Conservation (phyloP, 2,329 filamentous ascomycete species). For the Trichoderma sp. region DNA sequence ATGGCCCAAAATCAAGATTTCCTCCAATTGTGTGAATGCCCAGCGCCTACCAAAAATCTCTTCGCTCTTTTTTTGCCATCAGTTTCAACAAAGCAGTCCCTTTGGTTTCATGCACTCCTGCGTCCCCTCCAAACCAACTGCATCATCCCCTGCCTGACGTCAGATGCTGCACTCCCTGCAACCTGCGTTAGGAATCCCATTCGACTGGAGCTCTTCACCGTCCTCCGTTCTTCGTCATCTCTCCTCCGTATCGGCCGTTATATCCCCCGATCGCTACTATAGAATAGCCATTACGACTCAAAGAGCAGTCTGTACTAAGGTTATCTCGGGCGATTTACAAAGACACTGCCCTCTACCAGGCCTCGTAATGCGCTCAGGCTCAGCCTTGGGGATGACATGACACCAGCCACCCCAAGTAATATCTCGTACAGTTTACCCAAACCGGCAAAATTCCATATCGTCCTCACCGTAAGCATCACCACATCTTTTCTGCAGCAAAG, state of each 20-base stretch:
- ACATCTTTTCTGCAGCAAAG: background rate
- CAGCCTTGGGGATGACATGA: background rate
- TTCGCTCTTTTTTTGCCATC: background rate
- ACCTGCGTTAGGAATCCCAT: background rate
- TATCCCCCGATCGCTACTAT: background rate
- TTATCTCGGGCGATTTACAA: background rate
- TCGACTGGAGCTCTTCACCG: background rate
- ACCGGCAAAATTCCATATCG: background rate
- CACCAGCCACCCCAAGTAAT: background rate
- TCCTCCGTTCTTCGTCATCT: background rate
- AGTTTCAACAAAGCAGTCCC: background rate
- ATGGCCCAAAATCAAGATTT: background rate
- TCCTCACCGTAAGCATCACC: background rate
- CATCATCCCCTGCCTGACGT: background rate
- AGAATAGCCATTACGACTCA: background rate
- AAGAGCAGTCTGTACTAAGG: background rate
- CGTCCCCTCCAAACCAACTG: background rate
- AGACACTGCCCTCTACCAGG: background rate
- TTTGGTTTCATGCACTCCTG: slow-evolving; percentile 12
- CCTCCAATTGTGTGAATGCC: background rate
- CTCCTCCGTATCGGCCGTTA: background rate
- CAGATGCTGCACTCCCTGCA: background rate
- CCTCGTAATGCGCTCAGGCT: background rate
- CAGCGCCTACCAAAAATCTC: background rate
- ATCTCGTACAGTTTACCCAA: background rate